Conservation (phyloP, 441 rosid species). For the Pelargonium myrrhifolium region DNA sequence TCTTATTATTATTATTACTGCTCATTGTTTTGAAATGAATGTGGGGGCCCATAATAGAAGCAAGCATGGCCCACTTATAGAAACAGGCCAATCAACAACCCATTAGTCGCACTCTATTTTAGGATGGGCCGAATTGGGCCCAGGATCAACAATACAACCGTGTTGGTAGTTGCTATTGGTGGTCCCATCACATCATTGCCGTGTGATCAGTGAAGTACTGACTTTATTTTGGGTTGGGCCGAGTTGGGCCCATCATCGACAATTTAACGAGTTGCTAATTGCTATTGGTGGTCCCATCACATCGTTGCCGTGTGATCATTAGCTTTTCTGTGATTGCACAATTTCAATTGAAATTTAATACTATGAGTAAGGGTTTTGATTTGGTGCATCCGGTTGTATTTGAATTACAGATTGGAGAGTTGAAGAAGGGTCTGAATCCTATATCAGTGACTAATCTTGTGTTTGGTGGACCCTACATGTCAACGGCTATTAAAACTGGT, state of each 20-base stretch:
- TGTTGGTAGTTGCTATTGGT: background rate
- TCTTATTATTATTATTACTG: background rate
- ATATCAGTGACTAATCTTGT: constrained; percentile 53
- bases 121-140: background rate
- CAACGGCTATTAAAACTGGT: constrained; percentile 64
- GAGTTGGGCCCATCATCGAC: background rate
- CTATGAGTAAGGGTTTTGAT: background rate
- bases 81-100: background rate
- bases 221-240: no score
- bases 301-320: background rate
- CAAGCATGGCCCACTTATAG: background rate
- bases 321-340: no score
- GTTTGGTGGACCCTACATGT: constrained; percentile 52
- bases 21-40: background rate
- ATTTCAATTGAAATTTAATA: no score
- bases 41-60: background rate
- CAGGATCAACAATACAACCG: background rate
- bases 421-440: constrained; percentile 87
- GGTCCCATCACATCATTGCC: background rate
- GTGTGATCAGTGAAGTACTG: no score
- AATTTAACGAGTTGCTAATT: background rate
- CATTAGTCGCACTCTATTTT: background rate
- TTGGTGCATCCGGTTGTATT: background rate
- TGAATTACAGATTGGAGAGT: constrained; percentile 51
- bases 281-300: background rate